Percentiles rank a stretch among this genome's conserved stretches.
Conservation (phyloP, 75 land plant species). For the Selaginella tamariscina region DNA sequence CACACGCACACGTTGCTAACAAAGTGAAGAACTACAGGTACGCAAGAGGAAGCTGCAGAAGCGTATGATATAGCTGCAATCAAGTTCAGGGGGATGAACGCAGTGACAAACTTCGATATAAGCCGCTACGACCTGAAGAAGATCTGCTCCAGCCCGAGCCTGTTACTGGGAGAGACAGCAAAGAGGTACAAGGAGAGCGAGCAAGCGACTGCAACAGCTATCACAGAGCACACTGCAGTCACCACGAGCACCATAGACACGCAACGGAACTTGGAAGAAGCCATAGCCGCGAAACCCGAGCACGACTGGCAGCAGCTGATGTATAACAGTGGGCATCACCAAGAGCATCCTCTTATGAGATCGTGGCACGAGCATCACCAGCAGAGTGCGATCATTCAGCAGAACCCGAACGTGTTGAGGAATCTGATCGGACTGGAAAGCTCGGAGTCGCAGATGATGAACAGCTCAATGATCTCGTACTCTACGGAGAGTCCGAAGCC, state of each 20-base stretch:
- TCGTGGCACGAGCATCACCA: neutral
- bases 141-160: slow-evolving; percentile 46
- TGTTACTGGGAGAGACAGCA: slow-evolving; percentile 25
- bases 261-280: neutral
- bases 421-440: neutral
- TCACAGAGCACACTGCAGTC: neutral
- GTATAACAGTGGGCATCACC: neutral
- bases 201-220: neutral
- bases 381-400: neutral
- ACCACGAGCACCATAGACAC: neutral
- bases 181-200: slow-evolving; percentile 10
- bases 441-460: neutral
- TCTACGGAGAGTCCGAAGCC: neutral
- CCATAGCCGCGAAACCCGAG: neutral
- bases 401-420: neutral
- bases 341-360: neutral
- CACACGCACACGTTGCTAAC: neutral
- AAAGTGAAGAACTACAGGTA: slow-evolving; percentile 29
- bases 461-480: neutral
- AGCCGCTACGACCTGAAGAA: slow-evolving; percentile 60
- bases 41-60: slow-evolving; percentile 84
- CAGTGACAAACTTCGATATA: slow-evolving; percentile 79
- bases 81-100: slow-evolving; percentile 67
- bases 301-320: neutral
- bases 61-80: slow-evolving; percentile 86